A percentile compares a stretch with the other conserved stretches of the same genome.
phyloP scores from a whole-genome alignment of 495 filamentous ascomycete species.

The Penicillium fimorum region DNA sequence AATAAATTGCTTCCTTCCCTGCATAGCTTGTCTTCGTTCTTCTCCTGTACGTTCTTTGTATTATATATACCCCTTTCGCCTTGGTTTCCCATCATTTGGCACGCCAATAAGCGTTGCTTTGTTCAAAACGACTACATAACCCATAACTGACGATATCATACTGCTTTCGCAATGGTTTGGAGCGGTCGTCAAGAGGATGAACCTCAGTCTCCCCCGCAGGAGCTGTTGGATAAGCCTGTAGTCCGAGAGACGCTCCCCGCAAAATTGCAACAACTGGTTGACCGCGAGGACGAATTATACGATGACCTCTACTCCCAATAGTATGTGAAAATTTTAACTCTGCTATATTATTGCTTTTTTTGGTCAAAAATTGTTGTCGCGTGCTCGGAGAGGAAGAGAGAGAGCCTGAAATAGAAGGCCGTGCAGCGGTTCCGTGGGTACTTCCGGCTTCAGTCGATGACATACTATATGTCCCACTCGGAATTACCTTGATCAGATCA shows the following conservation, averaged over 20 bases:
- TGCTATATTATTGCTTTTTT: not conserved
- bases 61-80: not conserved
- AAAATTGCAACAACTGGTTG: slow-evolving; percentile 69
- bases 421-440: not conserved
- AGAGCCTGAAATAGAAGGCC: not conserved
- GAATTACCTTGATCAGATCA: not conserved
- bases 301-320: slow-evolving; percentile 75
- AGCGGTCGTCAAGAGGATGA: slow-evolving; percentile 32
- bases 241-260: slow-evolving; percentile 62
- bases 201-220: slow-evolving; percentile 22
- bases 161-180: slow-evolving; percentile 34
- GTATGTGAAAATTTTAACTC: slow-evolving; percentile 52
- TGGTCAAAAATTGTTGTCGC: not conserved
- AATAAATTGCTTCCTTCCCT: slow-evolving; percentile 4
- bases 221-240: slow-evolving; percentile 50
- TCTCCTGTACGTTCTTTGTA: slow-evolving; percentile 1
- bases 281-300: slow-evolving; percentile 75
- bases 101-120: not conserved
- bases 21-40: slow-evolving; percentile 4
- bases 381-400: not conserved
- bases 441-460: slow-evolving; percentile 14
- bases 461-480: not conserved
- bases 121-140: not conserved
- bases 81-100: not conserved
- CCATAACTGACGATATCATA: not conserved